These are phyloP conservation scores for Cyamopsis tetragonoloba DNA, from an alignment of 306 rosid species.

Conservation along the genomic window DNA sequence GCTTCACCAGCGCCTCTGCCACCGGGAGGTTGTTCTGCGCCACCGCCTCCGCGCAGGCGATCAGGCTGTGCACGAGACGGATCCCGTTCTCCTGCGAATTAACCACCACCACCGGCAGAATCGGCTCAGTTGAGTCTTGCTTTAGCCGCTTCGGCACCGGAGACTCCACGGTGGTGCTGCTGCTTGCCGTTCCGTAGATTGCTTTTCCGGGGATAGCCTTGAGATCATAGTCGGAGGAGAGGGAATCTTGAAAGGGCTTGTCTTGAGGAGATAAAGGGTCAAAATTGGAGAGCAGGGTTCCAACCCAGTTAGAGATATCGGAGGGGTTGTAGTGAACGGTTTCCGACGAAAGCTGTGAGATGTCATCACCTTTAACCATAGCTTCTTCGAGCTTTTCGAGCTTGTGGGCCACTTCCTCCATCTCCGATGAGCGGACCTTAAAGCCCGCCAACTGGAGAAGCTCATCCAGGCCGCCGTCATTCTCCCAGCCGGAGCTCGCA, in stretches of 20 bases:
- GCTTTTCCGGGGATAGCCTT: constrained; percentile 74
- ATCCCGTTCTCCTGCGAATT: constrained; percentile 90
- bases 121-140: constrained; percentile 20
- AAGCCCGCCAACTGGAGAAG: constrained; percentile 82
- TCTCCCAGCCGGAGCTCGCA: constrained; percentile 50
- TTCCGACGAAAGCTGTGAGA: constrained; percentile 49
- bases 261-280: constrained; percentile 15
- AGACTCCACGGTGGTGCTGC: neutral
- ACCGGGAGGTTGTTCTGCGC: constrained; percentile 49
- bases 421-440: constrained; percentile 71
- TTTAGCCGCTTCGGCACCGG: neutral
- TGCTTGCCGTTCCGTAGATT: constrained; percentile 29
- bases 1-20: constrained; percentile 73
- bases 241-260: constrained; percentile 43
- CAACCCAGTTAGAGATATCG: constrained; percentile 72
- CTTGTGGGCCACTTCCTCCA: constrained; percentile 88
- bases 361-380: constrained; percentile 52
- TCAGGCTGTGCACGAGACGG: constrained; percentile 66
- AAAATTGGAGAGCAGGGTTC: constrained; percentile 58
- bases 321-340: constrained; percentile 79
- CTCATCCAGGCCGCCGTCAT: constrained; percentile 75
- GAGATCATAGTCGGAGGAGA: constrained; percentile 63
- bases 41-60: constrained; percentile 91
- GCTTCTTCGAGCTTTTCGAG: constrained; percentile 74
- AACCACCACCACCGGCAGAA: constrained; percentile 52